These are phyloP conservation scores for Apiotrichum brassicae DNA, from an alignment of 1,284 basidiomycete genomes.

Conservation along the genomic window DNA sequence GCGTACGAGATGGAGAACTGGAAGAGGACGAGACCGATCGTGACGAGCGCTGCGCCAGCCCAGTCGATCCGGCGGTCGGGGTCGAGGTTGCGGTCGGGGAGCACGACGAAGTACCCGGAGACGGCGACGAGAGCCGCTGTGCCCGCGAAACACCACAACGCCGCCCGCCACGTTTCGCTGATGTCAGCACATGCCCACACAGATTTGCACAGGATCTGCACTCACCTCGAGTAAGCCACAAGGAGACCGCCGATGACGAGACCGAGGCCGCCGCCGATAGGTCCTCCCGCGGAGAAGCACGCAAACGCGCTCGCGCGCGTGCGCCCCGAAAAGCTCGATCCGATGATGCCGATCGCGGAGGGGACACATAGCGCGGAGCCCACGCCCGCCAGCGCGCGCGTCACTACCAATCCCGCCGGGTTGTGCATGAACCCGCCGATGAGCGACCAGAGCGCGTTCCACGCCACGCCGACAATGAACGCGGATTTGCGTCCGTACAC, in stretches of 20 bases:
- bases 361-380: slow-evolving; percentile 30
- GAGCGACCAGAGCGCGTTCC: slow-evolving; percentile 34
- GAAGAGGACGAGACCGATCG: slow-evolving; percentile 66
- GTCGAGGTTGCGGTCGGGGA: slow-evolving; percentile 47
- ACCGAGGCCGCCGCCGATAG: slow-evolving; percentile 67
- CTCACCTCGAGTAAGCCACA: slow-evolving; percentile 55
- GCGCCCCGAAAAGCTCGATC: slow-evolving; percentile 61
- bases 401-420: slow-evolving; percentile 16
- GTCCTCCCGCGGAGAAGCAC: slow-evolving; percentile 66
- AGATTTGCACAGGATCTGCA: background rate
- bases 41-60: slow-evolving; percentile 69
- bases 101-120: slow-evolving; percentile 55
- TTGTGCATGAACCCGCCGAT: slow-evolving; percentile 39
- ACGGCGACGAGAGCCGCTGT: slow-evolving; percentile 53
- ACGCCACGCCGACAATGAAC: slow-evolving; percentile 55
- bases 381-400: slow-evolving; percentile 33
- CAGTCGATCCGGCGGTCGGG: slow-evolving; percentile 66
- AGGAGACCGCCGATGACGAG: slow-evolving; percentile 63
- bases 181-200: background rate
- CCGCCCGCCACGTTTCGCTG: slow-evolving; percentile 54
- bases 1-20: slow-evolving; percentile 74
- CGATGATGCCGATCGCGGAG: slow-evolving; percentile 61
- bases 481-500: slow-evolving; percentile 61
- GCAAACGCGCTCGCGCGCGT: slow-evolving; percentile 67
- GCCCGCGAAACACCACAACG: slow-evolving; percentile 57